phyloP scores from a whole-genome alignment of 495 filamentous ascomycete genomes.

The Cercophora newfieldiana region DNA sequence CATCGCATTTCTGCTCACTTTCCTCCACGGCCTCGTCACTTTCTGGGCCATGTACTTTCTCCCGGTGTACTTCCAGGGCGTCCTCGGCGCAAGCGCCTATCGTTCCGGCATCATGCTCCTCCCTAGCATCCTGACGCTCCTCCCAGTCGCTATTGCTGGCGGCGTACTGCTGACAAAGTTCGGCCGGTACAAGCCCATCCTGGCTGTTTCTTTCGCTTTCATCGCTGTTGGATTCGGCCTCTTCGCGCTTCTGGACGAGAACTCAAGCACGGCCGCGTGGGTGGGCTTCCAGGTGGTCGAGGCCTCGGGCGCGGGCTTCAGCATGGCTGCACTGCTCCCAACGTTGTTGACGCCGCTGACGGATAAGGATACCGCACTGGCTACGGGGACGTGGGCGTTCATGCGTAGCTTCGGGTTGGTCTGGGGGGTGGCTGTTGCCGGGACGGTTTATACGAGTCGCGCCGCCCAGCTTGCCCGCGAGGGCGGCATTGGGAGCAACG shows the following conservation, averaged over 20 bases:
- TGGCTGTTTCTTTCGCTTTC: not conserved
- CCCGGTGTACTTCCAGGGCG: not conserved
- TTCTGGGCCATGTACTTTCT: slow-evolving; percentile 17
- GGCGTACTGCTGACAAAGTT: not conserved
- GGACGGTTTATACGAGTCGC: slow-evolving; percentile 20
- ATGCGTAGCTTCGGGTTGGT: slow-evolving; percentile 48
- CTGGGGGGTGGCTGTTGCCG: slow-evolving; percentile 52
- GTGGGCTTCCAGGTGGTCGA: not conserved
- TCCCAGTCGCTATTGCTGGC: not conserved
- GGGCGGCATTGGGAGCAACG: no score
- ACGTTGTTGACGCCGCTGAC: slow-evolving; percentile 22
- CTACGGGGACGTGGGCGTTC: slow-evolving; percentile 47
- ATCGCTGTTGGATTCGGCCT: not conserved
- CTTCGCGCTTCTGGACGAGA: not conserved
- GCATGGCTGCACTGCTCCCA: not conserved
- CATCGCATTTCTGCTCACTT: slow-evolving; percentile 1
- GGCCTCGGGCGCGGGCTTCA: not conserved
- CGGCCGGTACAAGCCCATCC: not conserved
- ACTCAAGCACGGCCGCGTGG: not conserved
- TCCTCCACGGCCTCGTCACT: slow-evolving; percentile 14
- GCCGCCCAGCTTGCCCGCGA: not conserved
- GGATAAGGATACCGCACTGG: slow-evolving; percentile 40
- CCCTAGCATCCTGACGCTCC: not conserved
- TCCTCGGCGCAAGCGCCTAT: not conserved
- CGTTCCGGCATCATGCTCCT: not conserved